phyloP scores from a whole-genome alignment of 192 early-diverging fungal genomes.

The Funneliformis mosseae region DNA sequence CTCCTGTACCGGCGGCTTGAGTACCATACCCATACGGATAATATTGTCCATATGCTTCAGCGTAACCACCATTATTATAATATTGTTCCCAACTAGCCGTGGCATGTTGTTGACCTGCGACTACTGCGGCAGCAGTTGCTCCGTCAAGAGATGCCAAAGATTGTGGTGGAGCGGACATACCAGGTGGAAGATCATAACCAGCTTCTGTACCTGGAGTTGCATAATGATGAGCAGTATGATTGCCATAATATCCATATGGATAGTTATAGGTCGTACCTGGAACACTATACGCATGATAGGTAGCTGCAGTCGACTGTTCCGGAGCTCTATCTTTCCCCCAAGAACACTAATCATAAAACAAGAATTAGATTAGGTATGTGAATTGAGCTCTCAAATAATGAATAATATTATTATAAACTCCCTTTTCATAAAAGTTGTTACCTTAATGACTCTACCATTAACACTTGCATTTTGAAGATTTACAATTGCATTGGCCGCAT shows the following conservation, averaged over 20 bases:
- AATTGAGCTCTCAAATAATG: background rate
- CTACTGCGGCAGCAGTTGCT: conserved; percentile 27
- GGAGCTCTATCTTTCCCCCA: conserved; percentile 86
- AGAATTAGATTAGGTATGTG: background rate
- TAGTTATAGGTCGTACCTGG: conserved; percentile 20
- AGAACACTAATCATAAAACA: conserved; percentile 57
- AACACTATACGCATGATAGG: conserved; percentile 17
- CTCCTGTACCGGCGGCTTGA: conserved; percentile 16
- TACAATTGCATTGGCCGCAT: conserved; percentile 87
- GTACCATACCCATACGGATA: conserved; percentile 10
- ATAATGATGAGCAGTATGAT: conserved; percentile 26
- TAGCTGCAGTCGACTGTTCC: conserved; percentile 39
- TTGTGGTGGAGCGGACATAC: conserved; percentile 32
- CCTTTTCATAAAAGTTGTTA: conserved; percentile 33
- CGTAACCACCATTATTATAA: conserved; percentile 29
- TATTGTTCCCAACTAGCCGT: conserved; percentile 15
- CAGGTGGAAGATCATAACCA: conserved; percentile 35
- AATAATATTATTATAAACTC: background rate
- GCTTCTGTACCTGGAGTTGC: conserved; percentile 29
- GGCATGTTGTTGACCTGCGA: conserved; percentile 17
- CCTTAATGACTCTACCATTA: conserved; percentile 77
- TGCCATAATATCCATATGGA: conserved; percentile 30
- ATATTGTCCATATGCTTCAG: conserved; percentile 34
- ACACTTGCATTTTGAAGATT: conserved; percentile 71
- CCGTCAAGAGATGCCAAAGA: conserved; percentile 30